Conservation (phyloP, 1,284 basidiomycete genomes). For the Heterobasidion parviporum region DNA sequence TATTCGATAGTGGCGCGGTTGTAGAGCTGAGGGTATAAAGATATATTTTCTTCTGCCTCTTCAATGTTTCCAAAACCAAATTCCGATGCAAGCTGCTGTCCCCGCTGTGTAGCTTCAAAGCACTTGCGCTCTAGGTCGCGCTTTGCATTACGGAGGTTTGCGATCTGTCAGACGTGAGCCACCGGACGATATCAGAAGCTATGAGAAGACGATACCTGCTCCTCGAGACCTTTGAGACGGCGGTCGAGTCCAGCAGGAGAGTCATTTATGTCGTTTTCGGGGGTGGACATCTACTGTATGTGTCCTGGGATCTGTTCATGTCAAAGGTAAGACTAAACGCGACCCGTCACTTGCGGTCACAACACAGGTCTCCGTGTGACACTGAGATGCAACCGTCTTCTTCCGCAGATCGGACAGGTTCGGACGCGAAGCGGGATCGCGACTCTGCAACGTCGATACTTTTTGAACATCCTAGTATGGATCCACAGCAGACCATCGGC, state of each 20-base stretch:
- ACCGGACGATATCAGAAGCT: too few species aligned
- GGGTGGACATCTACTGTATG: not conserved
- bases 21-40: conserved; percentile 6
- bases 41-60: conserved; percentile 13
- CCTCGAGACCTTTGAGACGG: not conserved
- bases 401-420: too few species aligned
- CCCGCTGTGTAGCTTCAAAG: conserved; percentile 15
- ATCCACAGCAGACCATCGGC: conserved; percentile 1
- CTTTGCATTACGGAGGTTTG: not conserved
- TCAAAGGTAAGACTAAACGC: too few species aligned
- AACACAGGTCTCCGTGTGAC: too few species aligned
- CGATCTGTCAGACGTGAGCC: not conserved
- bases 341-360: too few species aligned
- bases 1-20: conserved; percentile 10
- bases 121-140: not conserved
- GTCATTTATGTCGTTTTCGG: not conserved
- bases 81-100: conserved; percentile 14
- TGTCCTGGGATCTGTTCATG: not conserved
- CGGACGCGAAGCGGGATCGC: not conserved
- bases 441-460: not conserved
- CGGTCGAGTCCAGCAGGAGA: not conserved
- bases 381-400: not conserved
- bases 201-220: not conserved
- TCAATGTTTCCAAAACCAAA: conserved; percentile 16
- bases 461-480: not conserved